phyloP scores from a whole-genome alignment of 2,329 filamentous ascomycete species.

The Triangularia setosa region DNA sequence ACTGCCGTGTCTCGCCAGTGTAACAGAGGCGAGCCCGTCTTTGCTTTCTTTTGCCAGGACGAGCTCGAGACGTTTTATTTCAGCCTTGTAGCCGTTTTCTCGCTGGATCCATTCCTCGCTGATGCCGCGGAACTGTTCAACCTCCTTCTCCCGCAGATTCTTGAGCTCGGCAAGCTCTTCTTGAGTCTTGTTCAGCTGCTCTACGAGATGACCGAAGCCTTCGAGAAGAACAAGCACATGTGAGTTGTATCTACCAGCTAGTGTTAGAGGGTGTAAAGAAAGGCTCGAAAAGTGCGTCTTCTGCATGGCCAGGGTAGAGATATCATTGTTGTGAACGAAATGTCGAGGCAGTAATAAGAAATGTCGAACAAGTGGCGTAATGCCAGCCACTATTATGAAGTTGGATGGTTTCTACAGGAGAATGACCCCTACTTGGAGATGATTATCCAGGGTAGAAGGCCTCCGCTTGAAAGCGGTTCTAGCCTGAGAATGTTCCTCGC shows the following conservation, averaged over 20 bases:
- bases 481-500: no score
- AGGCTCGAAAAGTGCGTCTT: not conserved
- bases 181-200: constrained; percentile 20
- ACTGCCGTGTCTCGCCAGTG: constrained; percentile 40
- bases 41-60: constrained; percentile 33
- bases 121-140: constrained; percentile 35
- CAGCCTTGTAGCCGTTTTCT: constrained; percentile 36
- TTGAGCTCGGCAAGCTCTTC: constrained; percentile 29
- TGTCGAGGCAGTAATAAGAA: not conserved
- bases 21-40: constrained; percentile 42
- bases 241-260: constrained; percentile 35
- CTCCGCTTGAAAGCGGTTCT: no score
- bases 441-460: not conserved
- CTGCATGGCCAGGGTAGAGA: not conserved
- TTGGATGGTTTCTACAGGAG: not conserved
- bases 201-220: constrained; percentile 31
- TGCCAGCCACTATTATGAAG: not conserved
- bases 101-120: constrained; percentile 37
- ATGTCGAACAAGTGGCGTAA: not conserved
- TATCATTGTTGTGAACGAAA: not conserved
- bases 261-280: not conserved
- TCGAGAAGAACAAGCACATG: constrained; percentile 39
- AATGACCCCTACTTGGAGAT: not conserved
- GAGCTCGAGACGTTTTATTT: constrained; percentile 40
- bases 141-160: constrained; percentile 30